Conservation (phyloP, 2,329 filamentous ascomycete genomes). For the Neurospora sp. region DNA sequence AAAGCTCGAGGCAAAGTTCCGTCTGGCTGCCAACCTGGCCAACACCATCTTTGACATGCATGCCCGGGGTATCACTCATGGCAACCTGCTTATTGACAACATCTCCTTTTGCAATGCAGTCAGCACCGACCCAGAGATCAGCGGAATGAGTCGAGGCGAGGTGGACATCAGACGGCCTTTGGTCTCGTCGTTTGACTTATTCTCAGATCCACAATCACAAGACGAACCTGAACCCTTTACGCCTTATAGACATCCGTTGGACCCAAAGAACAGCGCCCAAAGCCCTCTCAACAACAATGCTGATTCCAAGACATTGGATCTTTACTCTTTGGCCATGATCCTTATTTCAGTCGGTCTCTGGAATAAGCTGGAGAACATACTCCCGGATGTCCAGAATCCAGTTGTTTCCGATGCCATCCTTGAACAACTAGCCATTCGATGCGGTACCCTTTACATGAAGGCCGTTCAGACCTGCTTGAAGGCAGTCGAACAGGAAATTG, state of each 20-base stretch:
- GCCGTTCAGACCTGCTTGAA: slow-evolving; percentile 63
- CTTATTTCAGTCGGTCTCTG: slow-evolving; percentile 68
- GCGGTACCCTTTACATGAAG: slow-evolving; percentile 65
- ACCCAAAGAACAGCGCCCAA: slow-evolving; percentile 32
- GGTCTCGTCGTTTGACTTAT: slow-evolving; percentile 65
- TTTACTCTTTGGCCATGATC: slow-evolving; percentile 65
- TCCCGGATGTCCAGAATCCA: slow-evolving; percentile 33
- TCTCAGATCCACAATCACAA: slow-evolving; percentile 38
- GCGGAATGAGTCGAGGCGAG: slow-evolving; percentile 30
- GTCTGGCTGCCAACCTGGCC: slow-evolving; percentile 61
- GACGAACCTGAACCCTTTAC: slow-evolving; percentile 23
- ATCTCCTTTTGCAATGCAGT: slow-evolving; percentile 52
- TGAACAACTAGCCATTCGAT: slow-evolving; percentile 54
- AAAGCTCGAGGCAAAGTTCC: slow-evolving; percentile 64
- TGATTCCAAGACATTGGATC: slow-evolving; percentile 51
- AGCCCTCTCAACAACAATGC: slow-evolving; percentile 26
- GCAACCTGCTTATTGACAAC: slow-evolving; percentile 57
- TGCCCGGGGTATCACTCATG: slow-evolving; percentile 57
- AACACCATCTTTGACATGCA: slow-evolving; percentile 68
- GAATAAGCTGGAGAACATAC: slow-evolving; percentile 51
- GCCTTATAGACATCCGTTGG: slow-evolving; percentile 58
- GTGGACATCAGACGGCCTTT: slow-evolving; percentile 59
- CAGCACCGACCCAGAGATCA: slow-evolving; percentile 28
- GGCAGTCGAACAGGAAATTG: slow-evolving; percentile 54
- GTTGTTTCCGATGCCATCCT: slow-evolving; percentile 52